phyloP scores from a whole-genome alignment of 2,329 filamentous ascomycete species.

The Fusarium protoensiforme region DNA sequence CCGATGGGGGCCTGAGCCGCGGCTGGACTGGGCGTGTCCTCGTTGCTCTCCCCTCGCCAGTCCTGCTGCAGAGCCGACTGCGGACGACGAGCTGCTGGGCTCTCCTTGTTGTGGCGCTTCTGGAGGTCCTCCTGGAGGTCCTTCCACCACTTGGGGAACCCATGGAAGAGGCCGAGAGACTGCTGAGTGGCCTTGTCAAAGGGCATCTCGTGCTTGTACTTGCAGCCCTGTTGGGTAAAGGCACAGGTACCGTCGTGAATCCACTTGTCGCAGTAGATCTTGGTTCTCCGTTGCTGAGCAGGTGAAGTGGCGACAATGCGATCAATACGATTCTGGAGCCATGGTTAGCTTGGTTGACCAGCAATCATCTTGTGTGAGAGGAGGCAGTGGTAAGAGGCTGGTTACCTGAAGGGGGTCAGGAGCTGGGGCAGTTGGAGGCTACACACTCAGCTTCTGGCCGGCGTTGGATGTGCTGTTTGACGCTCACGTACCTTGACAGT shows the following conservation, averaged over 20 bases:
- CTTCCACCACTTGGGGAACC: conserved; percentile 70
- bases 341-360: conserved; percentile 2
- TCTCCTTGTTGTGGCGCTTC: conserved; percentile 23
- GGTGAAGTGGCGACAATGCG: conserved; percentile 47
- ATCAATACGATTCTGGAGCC: conserved; percentile 48
- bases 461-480: background rate
- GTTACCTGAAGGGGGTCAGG: conserved; percentile 51
- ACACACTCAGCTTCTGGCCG: conserved; percentile 42
- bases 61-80: conserved; percentile 13
- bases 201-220: conserved; percentile 93
- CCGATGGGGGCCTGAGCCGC: conserved; percentile 26
- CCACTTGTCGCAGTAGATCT: conserved; percentile 91
- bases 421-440: conserved; percentile 36
- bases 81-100: background rate
- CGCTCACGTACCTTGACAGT: conserved; percentile 52
- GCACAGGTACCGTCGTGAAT: conserved; percentile 86
- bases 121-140: conserved; percentile 62
- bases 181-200: conserved; percentile 72
- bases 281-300: conserved; percentile 60
- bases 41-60: conserved; percentile 24
- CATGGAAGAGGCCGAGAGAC: conserved; percentile 76
- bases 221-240: conserved; percentile 87
- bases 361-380: background rate
- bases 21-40: background rate
- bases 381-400: background rate